Conservation (phyloP, 2,329 filamentous ascomycete genomes). For the Fusarium coicis region DNA sequence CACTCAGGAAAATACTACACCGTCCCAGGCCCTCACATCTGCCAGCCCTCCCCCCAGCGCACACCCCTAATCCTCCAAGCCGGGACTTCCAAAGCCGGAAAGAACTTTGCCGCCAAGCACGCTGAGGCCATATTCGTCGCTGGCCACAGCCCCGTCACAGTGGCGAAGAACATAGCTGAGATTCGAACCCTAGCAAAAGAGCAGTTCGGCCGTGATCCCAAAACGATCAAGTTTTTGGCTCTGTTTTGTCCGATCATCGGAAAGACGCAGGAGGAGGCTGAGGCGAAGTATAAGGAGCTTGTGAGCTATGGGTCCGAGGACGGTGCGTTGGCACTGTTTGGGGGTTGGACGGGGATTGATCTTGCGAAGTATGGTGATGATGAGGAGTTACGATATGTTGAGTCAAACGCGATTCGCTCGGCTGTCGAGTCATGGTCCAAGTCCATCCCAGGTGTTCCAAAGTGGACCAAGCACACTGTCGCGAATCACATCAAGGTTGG, state of each 20-base stretch:
- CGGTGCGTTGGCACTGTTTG: slow-evolving; percentile 76
- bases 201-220: slow-evolving; percentile 65
- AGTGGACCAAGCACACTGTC: slow-evolving; percentile 79
- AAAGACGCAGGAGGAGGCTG: slow-evolving; percentile 72
- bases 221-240: slow-evolving; percentile 73
- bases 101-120: slow-evolving; percentile 74
- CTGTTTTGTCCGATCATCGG: slow-evolving; percentile 74
- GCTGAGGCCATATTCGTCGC: slow-evolving; percentile 79
- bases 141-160: slow-evolving; percentile 70
- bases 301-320: slow-evolving; percentile 68
- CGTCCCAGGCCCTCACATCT: slow-evolving; percentile 74
- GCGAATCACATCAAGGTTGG: slow-evolving; percentile 76
- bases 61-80: slow-evolving; percentile 77
- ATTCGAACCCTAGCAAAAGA: slow-evolving; percentile 67
- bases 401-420: slow-evolving; percentile 68
- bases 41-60: slow-evolving; percentile 73
- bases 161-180: slow-evolving; percentile 70
- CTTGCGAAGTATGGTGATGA: slow-evolving; percentile 70
- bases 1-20: slow-evolving; percentile 72
- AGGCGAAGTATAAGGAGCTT: slow-evolving; percentile 71
- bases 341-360: slow-evolving; percentile 76
- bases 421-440: slow-evolving; percentile 64
- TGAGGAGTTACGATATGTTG: slow-evolving; percentile 70
- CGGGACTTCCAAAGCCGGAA: slow-evolving; percentile 73
- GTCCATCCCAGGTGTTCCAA: slow-evolving; percentile 66